phyloP scores from a whole-genome alignment of 2,329 filamentous ascomycete species.

The Talaromyces funiculosus region DNA sequence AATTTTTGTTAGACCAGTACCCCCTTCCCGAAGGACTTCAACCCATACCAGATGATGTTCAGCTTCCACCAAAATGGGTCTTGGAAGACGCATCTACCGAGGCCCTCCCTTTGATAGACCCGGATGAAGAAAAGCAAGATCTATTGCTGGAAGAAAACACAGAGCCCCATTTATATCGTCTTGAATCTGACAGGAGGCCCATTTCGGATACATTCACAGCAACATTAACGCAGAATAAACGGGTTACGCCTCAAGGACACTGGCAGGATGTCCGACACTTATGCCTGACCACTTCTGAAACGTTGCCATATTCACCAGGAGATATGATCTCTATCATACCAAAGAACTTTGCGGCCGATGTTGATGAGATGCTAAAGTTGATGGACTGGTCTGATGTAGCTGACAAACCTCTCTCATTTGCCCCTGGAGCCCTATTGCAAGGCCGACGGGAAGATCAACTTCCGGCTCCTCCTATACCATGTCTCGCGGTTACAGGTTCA shows the following conservation, averaged over 20 bases:
- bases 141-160: not conserved
- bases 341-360: conserved; percentile 78
- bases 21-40: conserved; percentile 62
- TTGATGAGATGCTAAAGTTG: conserved; percentile 67
- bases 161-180: conserved; percentile 17
- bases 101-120: conserved; percentile 3
- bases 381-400: conserved; percentile 75
- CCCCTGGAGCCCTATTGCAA: conserved; percentile 23
- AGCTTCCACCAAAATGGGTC: conserved; percentile 70
- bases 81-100: conserved; percentile 29
- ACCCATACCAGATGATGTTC: conserved; percentile 67
- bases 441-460: conserved; percentile 18
- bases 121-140: not conserved
- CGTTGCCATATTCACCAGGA: conserved; percentile 59
- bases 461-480: conserved; percentile 29
- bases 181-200: conserved; percentile 48
- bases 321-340: conserved; percentile 78
- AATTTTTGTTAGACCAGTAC: conserved; percentile 59
- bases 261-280: conserved; percentile 92
- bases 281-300: conserved; percentile 48
- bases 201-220: conserved; percentile 55
- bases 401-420: conserved; percentile 60
- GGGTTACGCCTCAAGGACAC: conserved; percentile 69
- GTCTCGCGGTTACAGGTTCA: conserved; percentile 27
- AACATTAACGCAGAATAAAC: conserved; percentile 58